Base-by-base conservation (phyloP, 106 monocot genomes). In the Amphibolis antarctica region DNA sequence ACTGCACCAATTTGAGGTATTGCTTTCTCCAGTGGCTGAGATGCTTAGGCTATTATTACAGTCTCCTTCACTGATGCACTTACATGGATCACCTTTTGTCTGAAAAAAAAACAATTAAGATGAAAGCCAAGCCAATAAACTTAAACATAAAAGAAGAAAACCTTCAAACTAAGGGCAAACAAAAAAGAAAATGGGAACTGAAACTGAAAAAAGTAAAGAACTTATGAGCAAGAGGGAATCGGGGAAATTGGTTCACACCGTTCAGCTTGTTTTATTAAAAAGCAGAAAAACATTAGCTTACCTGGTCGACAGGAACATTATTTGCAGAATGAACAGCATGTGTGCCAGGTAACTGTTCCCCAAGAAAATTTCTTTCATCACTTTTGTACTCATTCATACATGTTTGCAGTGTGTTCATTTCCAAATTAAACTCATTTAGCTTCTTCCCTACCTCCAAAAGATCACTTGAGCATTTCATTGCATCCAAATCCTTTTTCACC, bases 271-370 rank as follows among this genome's bases (percentile, higher is more conserved):
- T 28, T 65, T 69, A 77, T 64, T 65, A 84, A 77, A 68, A 69
- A 77, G 74, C 73, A 67, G n/a, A n/a, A 73, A 76, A 62, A 60
- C 59, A 69, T 73, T 74, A 75, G 69, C 82, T 82, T 77, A 87
- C 86, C 77, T 21, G 56, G 62, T 78, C 66, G 58, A 53, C 72
- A 63, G 59, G 67, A 62, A 21, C 53, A 63, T 30, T 18, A 12
- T 54, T 60, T 54, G 42, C 43, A 66, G 46, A 25, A 56, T 70
- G 72, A 66, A 28, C 56, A 69, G 30, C 61, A 25, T 71, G 29
- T 11, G 70, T 71, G 28, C 55, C 44, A 3, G 55, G 51, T 56
- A 1, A 19, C 20, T 62, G 21, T 70, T 18, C 46, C 53, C 51
- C 59, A 28, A 14, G 42, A 30, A 19, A 6, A 14, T 12, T 58